Conservation (phyloP, 2,329 filamentous ascomycete genomes). For the Lecanosticta acicola region DNA sequence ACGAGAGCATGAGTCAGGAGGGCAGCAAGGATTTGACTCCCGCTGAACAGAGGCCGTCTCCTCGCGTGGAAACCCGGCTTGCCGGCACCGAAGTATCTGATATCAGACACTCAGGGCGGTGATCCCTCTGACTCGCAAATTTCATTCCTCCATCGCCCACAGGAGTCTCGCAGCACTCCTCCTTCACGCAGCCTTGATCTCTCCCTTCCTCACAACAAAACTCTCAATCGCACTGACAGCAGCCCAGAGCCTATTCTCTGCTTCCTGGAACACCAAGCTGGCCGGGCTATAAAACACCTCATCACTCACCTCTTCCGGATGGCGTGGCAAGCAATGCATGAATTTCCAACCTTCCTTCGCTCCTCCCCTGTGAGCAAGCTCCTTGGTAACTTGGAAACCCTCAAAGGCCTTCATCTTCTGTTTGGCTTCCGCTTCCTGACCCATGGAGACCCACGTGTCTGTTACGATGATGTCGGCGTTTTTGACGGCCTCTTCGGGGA, state of each 20-base stretch:
- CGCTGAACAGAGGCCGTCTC: background rate
- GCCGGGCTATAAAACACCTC: constrained; percentile 80
- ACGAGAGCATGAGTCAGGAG: background rate
- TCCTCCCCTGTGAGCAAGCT: constrained; percentile 75
- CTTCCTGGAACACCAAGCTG: constrained; percentile 87
- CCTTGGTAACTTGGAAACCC: constrained; percentile 86
- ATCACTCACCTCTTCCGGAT: constrained; percentile 87
- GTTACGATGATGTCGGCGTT: constrained; percentile 86
- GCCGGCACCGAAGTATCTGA: background rate
- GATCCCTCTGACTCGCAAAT: background rate
- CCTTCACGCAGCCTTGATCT: constrained; percentile 46
- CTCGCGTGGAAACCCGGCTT: background rate
- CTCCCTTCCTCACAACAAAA: constrained; percentile 92
- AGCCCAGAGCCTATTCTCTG: constrained; percentile 90
- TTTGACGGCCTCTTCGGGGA: constrained; percentile 80
- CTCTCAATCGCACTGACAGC: constrained; percentile 75
- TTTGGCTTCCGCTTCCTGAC: constrained; percentile 79
- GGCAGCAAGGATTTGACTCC: background rate
- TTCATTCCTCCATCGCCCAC: background rate
- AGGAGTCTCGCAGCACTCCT: no score
- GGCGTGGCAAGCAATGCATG: constrained; percentile 94
- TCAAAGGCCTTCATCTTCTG: constrained; percentile 74
- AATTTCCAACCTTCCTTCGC: constrained; percentile 91
- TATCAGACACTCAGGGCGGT: background rate
- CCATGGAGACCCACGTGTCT: constrained; percentile 98